These are phyloP conservation scores for Neonectria sp. DNA, from an alignment of 2,329 filamentous ascomycete species.

Conservation along the genomic window DNA sequence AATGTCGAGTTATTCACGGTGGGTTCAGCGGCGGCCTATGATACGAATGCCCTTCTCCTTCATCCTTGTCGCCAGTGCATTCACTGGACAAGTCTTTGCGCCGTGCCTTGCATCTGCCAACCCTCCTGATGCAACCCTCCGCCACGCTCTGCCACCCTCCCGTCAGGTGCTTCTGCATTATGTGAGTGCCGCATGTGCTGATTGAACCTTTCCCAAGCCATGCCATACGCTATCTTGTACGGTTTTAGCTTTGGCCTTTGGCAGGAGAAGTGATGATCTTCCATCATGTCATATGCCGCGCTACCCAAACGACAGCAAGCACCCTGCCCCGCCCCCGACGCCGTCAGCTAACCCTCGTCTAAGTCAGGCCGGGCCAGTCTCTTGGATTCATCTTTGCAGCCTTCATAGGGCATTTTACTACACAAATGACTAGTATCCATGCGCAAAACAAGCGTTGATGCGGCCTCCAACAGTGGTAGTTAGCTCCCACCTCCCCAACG, in stretches of 20 bases:
- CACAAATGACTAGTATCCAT: neutral
- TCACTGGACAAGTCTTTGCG: neutral
- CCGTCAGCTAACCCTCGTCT: neutral
- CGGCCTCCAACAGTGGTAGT: neutral
- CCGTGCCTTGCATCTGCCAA: constrained; percentile 6
- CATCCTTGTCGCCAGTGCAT: too few species aligned
- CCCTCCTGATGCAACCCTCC: constrained; percentile 2
- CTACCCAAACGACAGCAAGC: neutral
- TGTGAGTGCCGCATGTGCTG: neutral
- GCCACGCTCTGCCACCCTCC: too few species aligned
- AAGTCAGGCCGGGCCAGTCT: neutral
- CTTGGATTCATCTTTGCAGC: neutral
- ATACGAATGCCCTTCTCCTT: too few species aligned
- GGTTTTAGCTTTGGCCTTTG: neutral
- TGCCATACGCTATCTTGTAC: neutral
- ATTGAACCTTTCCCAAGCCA: neutral
- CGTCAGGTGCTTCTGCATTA: neutral
- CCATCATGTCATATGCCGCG: neutral
- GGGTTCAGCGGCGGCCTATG: neutral
- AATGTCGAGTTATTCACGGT: neutral
- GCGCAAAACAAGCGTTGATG: too few species aligned
- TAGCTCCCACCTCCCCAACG: neutral
- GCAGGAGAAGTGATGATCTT: neutral
- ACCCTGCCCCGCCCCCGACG: neutral
- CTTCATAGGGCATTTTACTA: neutral